Conservation (phyloP, 2,329 filamentous ascomycete species). For the Aspergillus ochraceoroseus region DNA sequence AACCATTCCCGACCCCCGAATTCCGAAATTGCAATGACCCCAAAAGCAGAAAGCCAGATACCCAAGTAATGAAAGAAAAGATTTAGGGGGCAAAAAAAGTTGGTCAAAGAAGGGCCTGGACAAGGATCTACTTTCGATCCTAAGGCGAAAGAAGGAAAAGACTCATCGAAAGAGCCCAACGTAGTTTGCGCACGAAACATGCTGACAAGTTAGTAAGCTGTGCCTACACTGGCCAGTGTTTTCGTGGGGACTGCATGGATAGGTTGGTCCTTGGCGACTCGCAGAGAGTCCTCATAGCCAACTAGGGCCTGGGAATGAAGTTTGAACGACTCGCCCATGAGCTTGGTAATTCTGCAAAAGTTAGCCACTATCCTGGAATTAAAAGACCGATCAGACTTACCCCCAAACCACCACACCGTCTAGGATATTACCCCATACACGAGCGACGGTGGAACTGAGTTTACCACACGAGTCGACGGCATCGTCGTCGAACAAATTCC, state of each 20-base stretch:
- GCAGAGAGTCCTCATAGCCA: slow-evolving; percentile 72
- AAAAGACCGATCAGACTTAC: slow-evolving; percentile 57
- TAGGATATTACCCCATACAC: slow-evolving; percentile 95
- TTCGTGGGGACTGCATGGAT: slow-evolving; percentile 44
- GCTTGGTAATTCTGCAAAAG: slow-evolving; percentile 53
- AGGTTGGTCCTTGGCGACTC: slow-evolving; percentile 39
- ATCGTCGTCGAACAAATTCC: slow-evolving; percentile 80
- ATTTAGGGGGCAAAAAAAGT: slow-evolving; percentile 22
- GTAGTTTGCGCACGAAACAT: background rate
- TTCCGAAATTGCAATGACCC: slow-evolving; percentile 38
- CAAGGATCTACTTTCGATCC: background rate
- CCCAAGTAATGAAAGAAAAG: slow-evolving; percentile 33
- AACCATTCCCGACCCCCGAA: slow-evolving; percentile 33
- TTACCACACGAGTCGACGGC: slow-evolving; percentile 77
- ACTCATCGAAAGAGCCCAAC: slow-evolving; percentile 14
- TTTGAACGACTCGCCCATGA: slow-evolving; percentile 98
- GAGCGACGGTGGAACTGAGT: slow-evolving; percentile 89
- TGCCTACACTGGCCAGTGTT: slow-evolving; percentile 42
- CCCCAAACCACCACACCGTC: slow-evolving; percentile 99
- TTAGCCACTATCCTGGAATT: slow-evolving; percentile 41
- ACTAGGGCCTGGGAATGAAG: slow-evolving; percentile 90
- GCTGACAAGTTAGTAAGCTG: slow-evolving; percentile 35
- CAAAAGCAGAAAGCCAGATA: slow-evolving; percentile 34
- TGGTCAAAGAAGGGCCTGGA: slow-evolving; percentile 19
- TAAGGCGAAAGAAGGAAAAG: slow-evolving; percentile 17